Evolutionary conservation across 495 filamentous ascomycete genomes (phyloP), one percentile per base, ranked within the genome.

Genomic region (Filosporella fistucella): DNA sequence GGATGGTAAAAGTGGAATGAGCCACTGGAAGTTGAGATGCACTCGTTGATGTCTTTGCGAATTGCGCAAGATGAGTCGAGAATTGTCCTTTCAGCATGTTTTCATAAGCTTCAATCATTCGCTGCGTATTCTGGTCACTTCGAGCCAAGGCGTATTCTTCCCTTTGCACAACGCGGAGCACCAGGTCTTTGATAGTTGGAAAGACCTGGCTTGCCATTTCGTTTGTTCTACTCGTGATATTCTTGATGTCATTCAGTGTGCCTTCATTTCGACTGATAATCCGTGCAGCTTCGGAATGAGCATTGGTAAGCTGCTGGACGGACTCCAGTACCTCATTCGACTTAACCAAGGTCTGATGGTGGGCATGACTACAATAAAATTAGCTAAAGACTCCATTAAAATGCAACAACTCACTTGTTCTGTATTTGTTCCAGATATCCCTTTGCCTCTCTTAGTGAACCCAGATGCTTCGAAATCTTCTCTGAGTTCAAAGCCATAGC

Each of bases 401-500:
- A 35, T 35, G 32, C 18, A 13, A 35, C 5, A 35, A 13, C 30
- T 36, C 21, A 47, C 44, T 22, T 13, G 18, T 47, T 37, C 9
- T 47, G 44, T n/a, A 36, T 36, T 3, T 36, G 16, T 24, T 47
- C 17, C 6, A 47, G 44, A 47, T 47, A 32, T 32, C 44, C 21
- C 16, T 37, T 47, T 4, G 44, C 4, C 9, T 47, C 29, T 24
- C 44, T 47, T 33, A 47, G 37, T 37, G 30, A 17, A 7, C 28
- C 7, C 13, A 47, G 44, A 36, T 47, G 44, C 20, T 47, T 47
- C 37, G 35, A 11, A 14, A 47, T 47, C 44, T 37, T 47, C 9
- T 47, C 44, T 21, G 30, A 9, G 18, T 14, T 36, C 30, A 47
- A 11, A 25, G 44, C 44, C 44, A 35, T 36, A 13, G 44, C 44